Conservation (phyloP, 176 grass and related monocot species). For the Puccinellia tenuiflora region DNA sequence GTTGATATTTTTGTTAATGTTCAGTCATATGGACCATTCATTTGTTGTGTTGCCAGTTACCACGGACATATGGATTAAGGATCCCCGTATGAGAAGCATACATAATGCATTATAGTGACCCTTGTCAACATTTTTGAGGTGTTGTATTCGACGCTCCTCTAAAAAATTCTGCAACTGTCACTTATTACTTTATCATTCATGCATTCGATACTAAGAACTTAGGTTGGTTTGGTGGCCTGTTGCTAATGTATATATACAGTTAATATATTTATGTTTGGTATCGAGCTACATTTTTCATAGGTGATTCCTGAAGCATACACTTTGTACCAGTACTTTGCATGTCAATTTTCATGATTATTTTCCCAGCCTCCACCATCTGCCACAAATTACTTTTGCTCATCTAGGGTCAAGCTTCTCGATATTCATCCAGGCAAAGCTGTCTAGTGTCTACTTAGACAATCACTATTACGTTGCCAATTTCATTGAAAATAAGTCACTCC, state of each 20-base stretch:
- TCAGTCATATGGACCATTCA: background rate
- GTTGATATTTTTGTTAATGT: background rate
- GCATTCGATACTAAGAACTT: background rate
- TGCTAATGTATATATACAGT: background rate
- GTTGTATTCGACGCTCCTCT: background rate
- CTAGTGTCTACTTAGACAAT: no score
- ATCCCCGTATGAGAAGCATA: background rate
- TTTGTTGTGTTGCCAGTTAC: background rate
- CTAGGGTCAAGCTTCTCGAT: no score
- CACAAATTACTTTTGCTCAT: no score
- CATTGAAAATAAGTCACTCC: background rate
- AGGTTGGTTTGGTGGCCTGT: background rate
- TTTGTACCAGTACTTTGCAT: background rate
- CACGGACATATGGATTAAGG: background rate
- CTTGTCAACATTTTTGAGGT: background rate
- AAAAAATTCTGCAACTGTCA: background rate
- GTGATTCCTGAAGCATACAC: background rate
- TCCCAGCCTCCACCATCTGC: background rate
- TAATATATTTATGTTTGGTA: background rate
- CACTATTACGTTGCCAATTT: background rate
- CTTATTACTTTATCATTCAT: background rate
- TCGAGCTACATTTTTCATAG: background rate
- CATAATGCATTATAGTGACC: background rate
- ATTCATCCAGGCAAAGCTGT: no score
- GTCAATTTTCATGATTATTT: conserved; percentile 1